Base-by-base conservation (phyloP, 768 basidiomycete genomes). In the Galerina marginata region DNA sequence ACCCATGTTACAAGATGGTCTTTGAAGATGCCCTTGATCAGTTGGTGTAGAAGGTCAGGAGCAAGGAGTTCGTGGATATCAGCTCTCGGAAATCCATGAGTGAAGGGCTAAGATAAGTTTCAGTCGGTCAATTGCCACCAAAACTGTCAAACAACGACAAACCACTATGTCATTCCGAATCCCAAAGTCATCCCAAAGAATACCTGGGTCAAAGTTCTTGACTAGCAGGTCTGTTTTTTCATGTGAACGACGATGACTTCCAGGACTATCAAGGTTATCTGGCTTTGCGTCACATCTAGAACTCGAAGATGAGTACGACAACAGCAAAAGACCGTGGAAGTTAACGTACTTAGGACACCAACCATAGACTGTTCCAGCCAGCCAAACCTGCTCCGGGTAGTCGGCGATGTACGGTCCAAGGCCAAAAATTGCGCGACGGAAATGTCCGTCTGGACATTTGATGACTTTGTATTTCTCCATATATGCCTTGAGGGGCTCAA, bases 21-120 rank as follows among this genome's bases (percentile, higher is more conserved):
- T 55, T 79, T 81, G 67, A 79, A 81, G 0, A 65, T 70, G 9
- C 78, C 77, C 58, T 79, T 79, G 65, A 79, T 77, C 3, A 81
- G 38, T 63, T 79, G 78, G 62, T 81, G 78, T 0, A 79, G 65
- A 2, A 78, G 65, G 58, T 78, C 75, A 1, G 75, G 73, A 6
- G 74, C 33, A 1, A 78, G 48, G 2, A 77, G 65, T 49, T 74
- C 67, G 54, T 77, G 70, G 26, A 79, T 77, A 51, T 79, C 72
- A 0, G 75, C 75, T 10, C 69, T 62, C 0, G 72, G 76, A 56
- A 76, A 75, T 20, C 48, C 9, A 50, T 70, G 54, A 0, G 74
- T 75, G 51, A 75, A 77, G 0, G 73, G 75, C 74, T 77, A 44
- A 12, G 37, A 48, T 56, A 26, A 37, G 23, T 6, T n/a, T n/a